Evolutionary conservation across 805 yeast species (phyloP), one percentile per base, ranked within the genome.

Genomic region (Lachancea cidri): DNA sequence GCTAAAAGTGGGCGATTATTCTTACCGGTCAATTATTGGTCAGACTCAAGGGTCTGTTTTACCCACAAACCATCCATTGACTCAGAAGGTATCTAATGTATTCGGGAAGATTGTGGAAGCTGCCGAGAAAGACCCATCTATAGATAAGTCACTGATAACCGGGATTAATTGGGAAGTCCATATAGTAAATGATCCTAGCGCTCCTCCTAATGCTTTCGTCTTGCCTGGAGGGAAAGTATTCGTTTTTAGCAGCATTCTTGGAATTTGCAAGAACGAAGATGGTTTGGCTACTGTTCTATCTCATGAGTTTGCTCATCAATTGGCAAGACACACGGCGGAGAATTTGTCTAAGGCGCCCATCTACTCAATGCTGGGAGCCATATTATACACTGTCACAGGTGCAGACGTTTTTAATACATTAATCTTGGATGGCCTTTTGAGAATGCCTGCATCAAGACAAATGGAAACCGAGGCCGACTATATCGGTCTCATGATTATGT

Each of bases 381-480:
- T 74, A 1, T 51, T 85, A 39, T 81, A 77, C 52, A 58, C 81
- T 1, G 50, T 79, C n/a, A 73, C 89, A 4, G 87, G 94, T 4
- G 65, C 79, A 4, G 64, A 71, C 39, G 52, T 65, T 35, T 55
- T 84, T 42, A 76, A 76, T 52, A 72, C 74, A 39, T 48, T 84
- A 24, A 60, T 86, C 13, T 50, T 74, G 18, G 72, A 72, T 19
- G 72, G 87, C 1, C 57, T 78, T 11, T 58, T 88, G 36, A 76
- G 78, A 49, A 75, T 83, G 74, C 97, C 97, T 0, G 84, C 94
- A 0, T 84, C 95, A 1, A 71, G 99, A 53, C 86, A 78, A 44
- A 87, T 87, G 96, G 99, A 93, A 63, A 74, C 87, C 0, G 98
- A 93, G 61, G 98, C 98, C 0, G 98, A 93, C 63, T 81, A 82